Conservation (phyloP, 805 yeast genomes). For the Blastobotrys robertii region DNA sequence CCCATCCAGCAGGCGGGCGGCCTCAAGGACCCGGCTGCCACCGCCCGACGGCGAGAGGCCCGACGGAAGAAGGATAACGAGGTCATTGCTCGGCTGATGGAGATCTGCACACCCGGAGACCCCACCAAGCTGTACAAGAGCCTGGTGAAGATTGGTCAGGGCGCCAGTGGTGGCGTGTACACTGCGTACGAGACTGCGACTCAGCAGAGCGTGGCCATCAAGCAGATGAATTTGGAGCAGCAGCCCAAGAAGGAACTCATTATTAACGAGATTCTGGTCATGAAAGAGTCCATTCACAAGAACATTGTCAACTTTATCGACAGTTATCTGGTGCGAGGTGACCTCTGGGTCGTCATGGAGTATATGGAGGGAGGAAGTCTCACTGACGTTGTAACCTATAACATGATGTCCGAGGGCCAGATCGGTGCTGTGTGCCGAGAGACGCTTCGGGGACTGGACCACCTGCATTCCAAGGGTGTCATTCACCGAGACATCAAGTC, state of each 20-base stretch:
- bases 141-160: conserved; percentile 64
- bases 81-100: conserved; percentile 56
- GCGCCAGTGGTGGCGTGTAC: conserved; percentile 92
- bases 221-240: conserved; percentile 84
- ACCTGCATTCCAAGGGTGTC: conserved; percentile 84
- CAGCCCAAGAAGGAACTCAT: conserved; percentile 94
- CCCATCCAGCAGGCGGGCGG: conserved; percentile 6
- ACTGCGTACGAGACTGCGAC: conserved; percentile 58
- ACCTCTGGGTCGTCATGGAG: conserved; percentile 97
- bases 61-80: conserved; percentile 64
- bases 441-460: conserved; percentile 75
- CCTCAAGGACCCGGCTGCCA: conserved; percentile 18
- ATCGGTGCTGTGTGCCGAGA: conserved; percentile 93
- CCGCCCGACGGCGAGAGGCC: conserved; percentile 54
- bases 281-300: conserved; percentile 91
- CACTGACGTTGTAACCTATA: conserved; percentile 90
- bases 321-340: conserved; percentile 70
- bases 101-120: conserved; percentile 78
- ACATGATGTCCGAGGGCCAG: conserved; percentile 84
- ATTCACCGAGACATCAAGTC: conserved; percentile 95
- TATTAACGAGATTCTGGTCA: conserved; percentile 89
- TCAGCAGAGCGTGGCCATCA: conserved; percentile 78
- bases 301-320: conserved; percentile 93
- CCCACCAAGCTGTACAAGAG: conserved; percentile 63
- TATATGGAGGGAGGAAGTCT: conserved; percentile 98